Percentiles rank a stretch among this genome's conserved stretches.
Evolutionary conservation across 1,284 basidiomycete species (phyloP).

Genomic region (Apiotrichum sp.): DNA sequence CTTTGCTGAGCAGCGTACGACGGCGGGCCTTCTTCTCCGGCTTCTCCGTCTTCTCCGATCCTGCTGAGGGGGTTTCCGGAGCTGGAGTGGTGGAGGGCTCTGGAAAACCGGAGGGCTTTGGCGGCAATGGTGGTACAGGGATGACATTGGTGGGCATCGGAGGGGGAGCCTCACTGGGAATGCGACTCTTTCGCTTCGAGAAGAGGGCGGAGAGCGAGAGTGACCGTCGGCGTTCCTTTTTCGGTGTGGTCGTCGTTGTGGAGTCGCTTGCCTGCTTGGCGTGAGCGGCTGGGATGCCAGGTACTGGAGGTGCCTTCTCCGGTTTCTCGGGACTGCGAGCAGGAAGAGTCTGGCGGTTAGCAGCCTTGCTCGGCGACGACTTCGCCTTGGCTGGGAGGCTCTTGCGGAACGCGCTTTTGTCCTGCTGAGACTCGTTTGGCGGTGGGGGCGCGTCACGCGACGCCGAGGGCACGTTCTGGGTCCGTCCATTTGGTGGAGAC

Average conservation of each 20-base stretch:
- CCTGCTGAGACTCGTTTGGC: too few relatives aligned
- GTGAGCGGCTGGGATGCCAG: neutral
- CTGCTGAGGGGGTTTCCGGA: neutral
- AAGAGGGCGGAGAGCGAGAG: slow-evolving; percentile 13
- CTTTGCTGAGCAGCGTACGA: slow-evolving; percentile 3
- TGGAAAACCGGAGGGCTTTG: neutral
- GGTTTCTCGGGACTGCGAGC: neutral
- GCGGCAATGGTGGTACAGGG: neutral
- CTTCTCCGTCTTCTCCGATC: neutral
- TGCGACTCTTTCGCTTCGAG: slow-evolving; percentile 7
- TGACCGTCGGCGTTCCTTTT: slow-evolving; percentile 8
- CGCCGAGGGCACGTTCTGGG: neutral
- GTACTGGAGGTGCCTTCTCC: neutral
- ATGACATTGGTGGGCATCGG: slow-evolving; percentile 3
- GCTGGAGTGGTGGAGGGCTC: neutral
- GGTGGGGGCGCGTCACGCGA: too few relatives aligned
- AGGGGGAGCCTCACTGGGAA: neutral
- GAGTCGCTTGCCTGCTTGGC: neutral
- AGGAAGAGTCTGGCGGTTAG: neutral
- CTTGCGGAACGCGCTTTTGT: neutral
- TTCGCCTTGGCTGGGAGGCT: neutral
- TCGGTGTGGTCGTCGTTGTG: neutral
- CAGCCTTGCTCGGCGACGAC: neutral
- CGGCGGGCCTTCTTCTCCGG: slow-evolving; percentile 4
- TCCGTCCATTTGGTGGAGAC: neutral